Evolutionary conservation across 2,329 filamentous ascomycete genomes (phyloP), one percentile per base, ranked within the genome.

Genomic region (Mycocentrospora acerina): DNA sequence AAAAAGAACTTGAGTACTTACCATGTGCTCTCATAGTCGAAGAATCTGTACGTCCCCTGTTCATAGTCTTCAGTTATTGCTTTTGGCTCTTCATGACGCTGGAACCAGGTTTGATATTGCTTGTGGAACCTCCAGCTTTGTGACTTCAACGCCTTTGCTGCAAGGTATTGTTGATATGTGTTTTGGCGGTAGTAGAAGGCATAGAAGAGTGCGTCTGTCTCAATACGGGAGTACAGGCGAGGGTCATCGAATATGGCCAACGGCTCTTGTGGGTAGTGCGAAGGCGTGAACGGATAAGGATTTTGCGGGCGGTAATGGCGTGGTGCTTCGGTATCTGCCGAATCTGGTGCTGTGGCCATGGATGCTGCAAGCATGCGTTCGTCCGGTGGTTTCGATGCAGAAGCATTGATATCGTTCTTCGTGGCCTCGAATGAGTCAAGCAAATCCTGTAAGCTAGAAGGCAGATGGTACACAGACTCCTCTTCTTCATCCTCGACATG

Each of bases 71-170:
- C 93, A 0, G 93, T 97, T 62, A 98, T 98, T 57, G 84, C 90
- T 76, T 98, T 98, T 13, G 93, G 93, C 73, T 98, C 93, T 64
- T 98, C 93, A 55, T 98, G 93, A 35, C 93, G 81, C 70, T 98
- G 93, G 63, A 98, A 98, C 93, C 93, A 98, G 1, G 93, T 98
- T 69, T 70, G 93, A 65, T 98, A 98, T 69, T 97, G 93, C 76
- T 98, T 98, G 73, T 98, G 93, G 68, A 98, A 98, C 40, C 93
- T 81, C 93, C 93, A 98, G 69, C 90, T 96, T 70, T 98, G 93
- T 53, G 91, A 88, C 72, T 98, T 98, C 35, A 98, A 74, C n/a
- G 93, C 89, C 70, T 95, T 95, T 11, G 93, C 93, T 2, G 93
- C 90, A 42, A 97, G 78, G 63, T 90, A 96, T 66, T 98, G 93